Percentiles rank a stretch among this genome's conserved stretches.
These are phyloP conservation scores for Blepharisma undulans DNA, from an alignment of 169 alveolate genomes.

Conservation along the genomic window DNA sequence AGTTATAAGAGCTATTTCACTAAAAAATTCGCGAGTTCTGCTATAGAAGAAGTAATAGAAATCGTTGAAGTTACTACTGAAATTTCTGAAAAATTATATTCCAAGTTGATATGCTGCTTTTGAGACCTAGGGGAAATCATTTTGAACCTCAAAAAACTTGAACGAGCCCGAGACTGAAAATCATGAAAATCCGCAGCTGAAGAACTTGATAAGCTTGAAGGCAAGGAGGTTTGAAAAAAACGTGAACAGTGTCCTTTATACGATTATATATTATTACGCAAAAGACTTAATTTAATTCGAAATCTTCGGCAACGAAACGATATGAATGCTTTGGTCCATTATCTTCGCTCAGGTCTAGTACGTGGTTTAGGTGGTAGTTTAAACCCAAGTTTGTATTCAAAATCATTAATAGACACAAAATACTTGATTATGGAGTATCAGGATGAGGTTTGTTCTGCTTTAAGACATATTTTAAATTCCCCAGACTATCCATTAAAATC, in stretches of 20 bases:
- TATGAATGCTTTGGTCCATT: slow-evolving; percentile 44
- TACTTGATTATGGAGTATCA: slow-evolving; percentile 62
- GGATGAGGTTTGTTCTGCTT: slow-evolving; percentile 55
- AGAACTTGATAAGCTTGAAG: slow-evolving; percentile 16
- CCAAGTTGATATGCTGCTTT: background rate
- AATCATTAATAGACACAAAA: slow-evolving; percentile 69
- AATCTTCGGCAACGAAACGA: slow-evolving; percentile 41
- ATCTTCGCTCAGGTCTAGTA: slow-evolving; percentile 47
- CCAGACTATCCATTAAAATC: slow-evolving; percentile 10
- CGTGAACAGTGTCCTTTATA: slow-evolving; percentile 20
- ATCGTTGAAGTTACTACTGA: slow-evolving; percentile 8
- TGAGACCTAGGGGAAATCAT: slow-evolving; percentile 32
- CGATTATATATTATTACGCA: slow-evolving; percentile 9
- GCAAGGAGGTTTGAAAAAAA: slow-evolving; percentile 24
- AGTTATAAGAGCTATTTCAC: background rate
- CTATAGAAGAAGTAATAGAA: slow-evolving; percentile 16
- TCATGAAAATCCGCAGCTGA: slow-evolving; percentile 15
- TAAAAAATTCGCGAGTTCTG: background rate
- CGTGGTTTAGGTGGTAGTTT: slow-evolving; percentile 65
- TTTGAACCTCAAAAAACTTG: background rate
- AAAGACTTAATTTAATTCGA: slow-evolving; percentile 35
- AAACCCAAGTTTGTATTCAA: slow-evolving; percentile 52
- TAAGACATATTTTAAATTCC: slow-evolving; percentile 47
- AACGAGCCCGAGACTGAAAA: slow-evolving; percentile 31
- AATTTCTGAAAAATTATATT: background rate